phyloP scores from a whole-genome alignment of 495 filamentous ascomycete species.

The Lentithecium fluviatile region DNA sequence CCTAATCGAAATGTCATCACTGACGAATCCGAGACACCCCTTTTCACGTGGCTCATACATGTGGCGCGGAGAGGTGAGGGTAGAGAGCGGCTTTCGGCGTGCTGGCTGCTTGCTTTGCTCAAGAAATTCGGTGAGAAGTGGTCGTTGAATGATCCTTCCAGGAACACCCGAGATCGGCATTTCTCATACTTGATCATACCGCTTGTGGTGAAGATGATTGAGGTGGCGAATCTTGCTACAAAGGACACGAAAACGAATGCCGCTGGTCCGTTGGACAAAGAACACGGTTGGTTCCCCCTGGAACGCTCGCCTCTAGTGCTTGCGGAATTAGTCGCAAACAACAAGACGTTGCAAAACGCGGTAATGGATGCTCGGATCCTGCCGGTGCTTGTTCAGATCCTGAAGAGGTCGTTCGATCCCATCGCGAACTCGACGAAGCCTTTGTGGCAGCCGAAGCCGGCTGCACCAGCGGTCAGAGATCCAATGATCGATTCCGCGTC shows the following conservation, averaged over 20 bases:
- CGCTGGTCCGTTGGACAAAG: constrained; percentile 34
- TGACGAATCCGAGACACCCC: constrained; percentile 67
- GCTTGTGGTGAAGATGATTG: constrained; percentile 43
- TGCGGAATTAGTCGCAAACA: constrained; percentile 75
- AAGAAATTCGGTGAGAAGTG: constrained; percentile 32
- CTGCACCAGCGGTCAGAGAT: neutral
- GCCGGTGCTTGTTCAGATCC: constrained; percentile 67
- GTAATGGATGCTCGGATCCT: constrained; percentile 77
- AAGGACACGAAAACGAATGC: constrained; percentile 1
- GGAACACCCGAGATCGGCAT: constrained; percentile 35
- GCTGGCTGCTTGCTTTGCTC: constrained; percentile 57
- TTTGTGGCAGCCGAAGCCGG: constrained; percentile 41
- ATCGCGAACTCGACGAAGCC: constrained; percentile 43
- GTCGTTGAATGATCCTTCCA: constrained; percentile 33
- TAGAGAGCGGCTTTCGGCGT: constrained; percentile 72
- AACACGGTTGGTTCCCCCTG: constrained; percentile 38
- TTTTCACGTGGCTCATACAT: constrained; percentile 80
- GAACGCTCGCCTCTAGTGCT: constrained; percentile 74
- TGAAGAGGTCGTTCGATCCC: constrained; percentile 68
- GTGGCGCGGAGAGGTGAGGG: constrained; percentile 62
- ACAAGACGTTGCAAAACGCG: constrained; percentile 71
- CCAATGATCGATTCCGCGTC: constrained; percentile 25
- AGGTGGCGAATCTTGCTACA: constrained; percentile 25
- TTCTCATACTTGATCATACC: constrained; percentile 43
- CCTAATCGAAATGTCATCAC: constrained; percentile 44